A percentile compares a stretch with the other conserved stretches of the same genome.
These are phyloP conservation scores for Berberis vulgaris DNA, from an alignment of 164 flowering plant species.

Conservation along the genomic window DNA sequence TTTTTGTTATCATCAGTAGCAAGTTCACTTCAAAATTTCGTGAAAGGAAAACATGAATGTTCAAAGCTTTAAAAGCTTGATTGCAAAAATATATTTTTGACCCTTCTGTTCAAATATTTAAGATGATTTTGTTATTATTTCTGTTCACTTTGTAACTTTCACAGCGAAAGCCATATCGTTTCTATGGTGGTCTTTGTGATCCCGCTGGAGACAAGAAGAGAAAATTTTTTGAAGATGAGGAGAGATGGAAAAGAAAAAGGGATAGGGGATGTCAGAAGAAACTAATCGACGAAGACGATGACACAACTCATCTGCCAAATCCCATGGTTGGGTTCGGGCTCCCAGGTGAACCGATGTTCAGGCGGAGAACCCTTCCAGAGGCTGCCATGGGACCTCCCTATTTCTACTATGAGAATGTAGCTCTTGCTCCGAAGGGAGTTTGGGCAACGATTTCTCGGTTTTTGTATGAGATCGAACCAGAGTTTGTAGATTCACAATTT, in stretches of 20 bases:
- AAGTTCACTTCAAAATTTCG: background rate
- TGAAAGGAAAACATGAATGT: background rate
- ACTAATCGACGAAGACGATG: conserved; percentile 26
- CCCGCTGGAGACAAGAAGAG: conserved; percentile 31
- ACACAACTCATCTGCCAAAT: conserved; percentile 43
- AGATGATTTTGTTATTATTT: background rate
- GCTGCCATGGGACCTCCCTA: conserved; percentile 73
- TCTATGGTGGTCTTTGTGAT: conserved; percentile 4
- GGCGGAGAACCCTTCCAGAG: conserved; percentile 48
- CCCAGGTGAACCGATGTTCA: conserved; percentile 26
- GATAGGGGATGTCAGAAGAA: conserved; percentile 16
- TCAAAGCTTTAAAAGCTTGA: too few relatives aligned
- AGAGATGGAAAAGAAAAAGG: conserved; percentile 24
- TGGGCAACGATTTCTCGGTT: conserved; percentile 76
- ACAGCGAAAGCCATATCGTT: conserved; percentile 4
- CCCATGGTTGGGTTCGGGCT: conserved; percentile 82
- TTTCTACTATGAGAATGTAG: conserved; percentile 92
- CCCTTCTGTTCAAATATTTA: background rate
- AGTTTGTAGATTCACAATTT: conserved; percentile 82
- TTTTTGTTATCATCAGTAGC: background rate
- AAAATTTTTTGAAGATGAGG: conserved; percentile 16
- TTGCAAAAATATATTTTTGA: too few relatives aligned
- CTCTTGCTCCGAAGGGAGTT: conserved; percentile 82
- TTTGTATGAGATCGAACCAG: conserved; percentile 72
- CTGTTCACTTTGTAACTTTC: background rate